Percentiles rank a stretch among this genome's conserved stretches.
Evolutionary conservation across 129 eudicot genomes (phyloP).

Genomic region (Scalesia atractyloides): DNA sequence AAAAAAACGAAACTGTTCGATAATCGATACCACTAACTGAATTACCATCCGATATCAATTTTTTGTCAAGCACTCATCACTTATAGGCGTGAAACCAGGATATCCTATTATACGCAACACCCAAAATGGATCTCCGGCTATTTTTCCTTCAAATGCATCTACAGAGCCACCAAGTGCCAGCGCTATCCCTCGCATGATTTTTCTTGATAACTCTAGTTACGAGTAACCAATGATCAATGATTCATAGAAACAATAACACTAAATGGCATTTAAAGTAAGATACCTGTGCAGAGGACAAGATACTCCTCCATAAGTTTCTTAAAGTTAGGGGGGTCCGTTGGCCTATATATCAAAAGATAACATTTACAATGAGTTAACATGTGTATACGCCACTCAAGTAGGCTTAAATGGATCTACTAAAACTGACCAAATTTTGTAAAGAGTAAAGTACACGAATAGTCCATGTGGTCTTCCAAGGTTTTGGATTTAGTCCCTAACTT

Average conservation of each 20-base stretch:
- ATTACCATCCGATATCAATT: constrained; percentile 83
- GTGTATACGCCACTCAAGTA: not conserved
- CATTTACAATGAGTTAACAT: constrained; percentile 5
- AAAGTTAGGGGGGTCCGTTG: constrained; percentile 61
- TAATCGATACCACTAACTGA: not conserved
- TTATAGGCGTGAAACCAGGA: constrained; percentile 51
- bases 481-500: too few relatives aligned
- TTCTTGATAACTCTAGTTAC: constrained; percentile 63
- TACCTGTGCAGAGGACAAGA: constrained; percentile 79
- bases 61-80: constrained; percentile 41
- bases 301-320: constrained; percentile 68
- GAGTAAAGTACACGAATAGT: too few relatives aligned
- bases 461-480: too few relatives aligned
- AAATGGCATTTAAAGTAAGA: constrained; percentile 6
- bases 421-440: not conserved
- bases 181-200: constrained; percentile 89
- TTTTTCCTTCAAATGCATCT: constrained; percentile 79
- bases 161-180: constrained; percentile 74
- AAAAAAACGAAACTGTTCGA: too few relatives aligned
- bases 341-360: constrained; percentile 51
- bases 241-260: not conserved
- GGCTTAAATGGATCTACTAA: constrained; percentile 10
- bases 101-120: constrained; percentile 87
- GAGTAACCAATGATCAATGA: not conserved
- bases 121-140: constrained; percentile 96